Percentiles rank a stretch among this genome's conserved stretches.
These are phyloP conservation scores for Fusarium bactridioides DNA, from an alignment of 2,329 filamentous ascomycete genomes.

Conservation along the genomic window DNA sequence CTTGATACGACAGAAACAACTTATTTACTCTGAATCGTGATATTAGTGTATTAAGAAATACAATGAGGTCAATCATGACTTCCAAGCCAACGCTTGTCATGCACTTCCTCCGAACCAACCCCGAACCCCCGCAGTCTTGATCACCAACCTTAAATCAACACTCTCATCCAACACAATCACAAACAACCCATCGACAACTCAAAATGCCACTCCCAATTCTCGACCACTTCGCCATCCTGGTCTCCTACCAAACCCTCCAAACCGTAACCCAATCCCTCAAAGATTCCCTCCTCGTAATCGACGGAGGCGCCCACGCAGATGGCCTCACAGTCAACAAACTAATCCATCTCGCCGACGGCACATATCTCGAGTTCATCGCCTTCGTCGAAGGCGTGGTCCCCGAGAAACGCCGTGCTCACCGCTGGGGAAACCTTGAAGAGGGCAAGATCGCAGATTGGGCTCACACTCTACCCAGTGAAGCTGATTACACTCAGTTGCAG, in stretches of 20 bases:
- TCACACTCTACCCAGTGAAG: conserved; percentile 53
- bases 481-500: conserved; percentile 50
- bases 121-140: conserved; percentile 29
- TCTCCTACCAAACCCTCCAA: conserved; percentile 59
- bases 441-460: conserved; percentile 68
- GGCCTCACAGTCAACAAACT: conserved; percentile 68
- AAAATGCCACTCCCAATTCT: conserved; percentile 47
- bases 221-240: conserved; percentile 71
- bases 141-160: not conserved
- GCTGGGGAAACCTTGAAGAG: conserved; percentile 63
- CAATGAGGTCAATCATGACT: not conserved
- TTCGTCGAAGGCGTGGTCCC: conserved; percentile 59
- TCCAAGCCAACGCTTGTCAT: not conserved
- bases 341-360: conserved; percentile 68
- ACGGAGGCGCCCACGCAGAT: conserved; percentile 69
- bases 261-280: conserved; percentile 60
- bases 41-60: too few relatives aligned
- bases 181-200: not conserved
- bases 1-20: fast-evolving
- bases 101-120: conserved; percentile 18
- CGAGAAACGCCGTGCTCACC: conserved; percentile 56
- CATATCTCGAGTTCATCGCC: conserved; percentile 72
- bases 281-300: conserved; percentile 63
- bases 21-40: fast-evolving
- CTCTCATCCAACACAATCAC: not conserved